Base-by-base conservation (phyloP, 805 yeast species). In the Torulaspora franciscae region DNA sequence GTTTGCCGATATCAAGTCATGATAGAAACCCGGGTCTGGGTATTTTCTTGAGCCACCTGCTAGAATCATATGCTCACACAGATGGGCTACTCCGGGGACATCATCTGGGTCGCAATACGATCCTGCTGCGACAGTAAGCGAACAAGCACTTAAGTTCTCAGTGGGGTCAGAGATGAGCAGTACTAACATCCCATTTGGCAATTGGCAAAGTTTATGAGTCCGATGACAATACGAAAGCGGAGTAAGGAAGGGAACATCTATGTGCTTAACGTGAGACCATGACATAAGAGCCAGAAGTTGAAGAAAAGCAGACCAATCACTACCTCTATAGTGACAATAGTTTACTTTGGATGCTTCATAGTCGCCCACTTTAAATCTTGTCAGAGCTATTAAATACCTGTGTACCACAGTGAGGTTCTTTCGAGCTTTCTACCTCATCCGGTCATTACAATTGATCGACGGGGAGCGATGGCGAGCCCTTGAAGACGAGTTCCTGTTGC, bases 61-160 rank as follows among this genome's bases (percentile, higher is more conserved):
- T 27, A 77, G 65, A 2, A 81, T 44, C 73, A 84, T 71, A 61
- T 88, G 96, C 58, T 88, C 96, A 55, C 95, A 83, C 46, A 87
- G 74, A 67, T 91, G 99, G 0, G 98, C 98, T 29, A 91, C 59
- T 0, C 99, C 99, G 0, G 80, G 80, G 1, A 83, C 54, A 4
- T 72, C 73, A 5, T 67, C 69, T 0, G 95, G 91, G 52, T 91
- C 97, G 37, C 80, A 72, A 56, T 80, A 81, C 1, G 95, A 81
- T 7, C 99, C 99, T 0, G 86, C 71, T 3, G 82, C 81, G 1
- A 89, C 87, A 30, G 86, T 77, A 6, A 91, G 56, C 1, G 95
- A 80, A 14, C 85, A 82, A 0, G 93, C 75, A 3, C 85, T 81
- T 10, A 73, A 54, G 35, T 77, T 80, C 11, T 79, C 76, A 0